Evolutionary conservation across 495 filamentous ascomycete genomes (phyloP).

Genomic region (Lentithecium fluviatile): DNA sequence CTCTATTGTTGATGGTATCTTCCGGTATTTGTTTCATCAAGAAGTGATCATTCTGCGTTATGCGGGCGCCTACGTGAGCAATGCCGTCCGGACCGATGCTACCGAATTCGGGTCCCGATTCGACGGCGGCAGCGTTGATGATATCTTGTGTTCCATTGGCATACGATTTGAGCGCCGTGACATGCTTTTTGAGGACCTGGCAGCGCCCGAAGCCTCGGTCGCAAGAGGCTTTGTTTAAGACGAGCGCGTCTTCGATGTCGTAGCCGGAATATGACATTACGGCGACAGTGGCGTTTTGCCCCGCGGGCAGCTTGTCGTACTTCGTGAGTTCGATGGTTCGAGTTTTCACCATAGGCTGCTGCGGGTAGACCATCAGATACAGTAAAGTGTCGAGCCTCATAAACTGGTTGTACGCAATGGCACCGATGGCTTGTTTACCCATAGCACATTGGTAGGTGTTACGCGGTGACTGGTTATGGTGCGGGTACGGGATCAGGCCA

Average conservation of each 20-base stretch:
- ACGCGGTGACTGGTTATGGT: conserved; percentile 98
- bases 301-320: conserved; percentile 95
- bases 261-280: conserved; percentile 99
- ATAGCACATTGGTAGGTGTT: conserved; percentile 99
- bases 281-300: conserved; percentile 93
- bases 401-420: conserved; percentile 96
- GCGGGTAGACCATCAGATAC: conserved; percentile 95
- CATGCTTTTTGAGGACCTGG: conserved; percentile 74
- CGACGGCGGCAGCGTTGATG: conserved; percentile 58
- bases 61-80: conserved; percentile 73
- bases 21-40: conserved; percentile 82
- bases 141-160: conserved; percentile 74
- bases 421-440: conserved; percentile 99
- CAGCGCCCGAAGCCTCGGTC: conserved; percentile 94
- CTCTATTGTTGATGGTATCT: conserved; percentile 51
- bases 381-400: conserved; percentile 91
- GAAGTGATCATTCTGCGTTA: conserved; percentile 74
- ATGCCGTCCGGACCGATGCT: conserved; percentile 83
- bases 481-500: conserved; percentile 94
- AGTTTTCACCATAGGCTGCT: conserved; percentile 95
- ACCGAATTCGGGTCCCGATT: conserved; percentile 59
- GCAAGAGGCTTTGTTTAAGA: conserved; percentile 90
- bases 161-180: conserved; percentile 58
- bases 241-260: conserved; percentile 98
- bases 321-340: conserved; percentile 95